A percentile compares a stretch with the other conserved stretches of the same genome.
These are phyloP conservation scores for Phytopythium mirpurense DNA, from an alignment of 352 stramenopile species.

Conservation along the genomic window DNA sequence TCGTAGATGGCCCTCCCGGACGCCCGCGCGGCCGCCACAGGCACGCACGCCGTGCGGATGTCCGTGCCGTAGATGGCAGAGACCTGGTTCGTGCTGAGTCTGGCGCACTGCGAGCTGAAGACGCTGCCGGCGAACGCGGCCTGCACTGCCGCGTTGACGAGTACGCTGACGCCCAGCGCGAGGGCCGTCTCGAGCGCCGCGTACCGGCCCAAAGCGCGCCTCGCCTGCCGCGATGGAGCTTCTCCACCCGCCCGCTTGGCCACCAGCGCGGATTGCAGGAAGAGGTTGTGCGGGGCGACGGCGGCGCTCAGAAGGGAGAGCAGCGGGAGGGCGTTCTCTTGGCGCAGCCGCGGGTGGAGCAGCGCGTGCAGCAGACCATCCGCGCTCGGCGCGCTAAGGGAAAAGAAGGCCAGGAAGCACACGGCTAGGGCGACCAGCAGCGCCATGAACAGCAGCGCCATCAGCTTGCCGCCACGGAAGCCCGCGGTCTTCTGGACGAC, in stretches of 20 bases:
- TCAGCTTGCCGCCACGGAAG: slow-evolving; percentile 3
- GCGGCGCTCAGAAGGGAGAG: slow-evolving; percentile 84
- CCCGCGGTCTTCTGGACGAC: slow-evolving; percentile 4
- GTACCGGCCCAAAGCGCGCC: slow-evolving; percentile 57
- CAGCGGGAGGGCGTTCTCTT: slow-evolving; percentile 52
- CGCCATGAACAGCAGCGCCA: slow-evolving; percentile 83
- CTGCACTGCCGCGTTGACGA: slow-evolving; percentile 90
- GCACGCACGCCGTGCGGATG: slow-evolving; percentile 67
- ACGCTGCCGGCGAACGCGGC: slow-evolving; percentile 88
- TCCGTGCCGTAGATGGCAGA: slow-evolving; percentile 40
- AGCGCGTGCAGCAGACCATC: slow-evolving; percentile 74
- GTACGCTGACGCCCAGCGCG: slow-evolving; percentile 84
- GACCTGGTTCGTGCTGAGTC: slow-evolving; percentile 42
- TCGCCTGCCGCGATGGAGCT: background rate
- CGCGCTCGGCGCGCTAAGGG: slow-evolving; percentile 48
- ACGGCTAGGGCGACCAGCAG: slow-evolving; percentile 87
- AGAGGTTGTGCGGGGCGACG: slow-evolving; percentile 96
- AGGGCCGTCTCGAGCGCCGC: slow-evolving; percentile 82
- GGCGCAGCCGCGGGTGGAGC: slow-evolving; percentile 45
- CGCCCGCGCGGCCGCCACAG: slow-evolving; percentile 33
- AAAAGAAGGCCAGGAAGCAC: slow-evolving; percentile 87
- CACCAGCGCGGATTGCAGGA: slow-evolving; percentile 90
- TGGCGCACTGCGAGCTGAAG: slow-evolving; percentile 59
- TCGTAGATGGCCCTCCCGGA: slow-evolving; percentile 63
- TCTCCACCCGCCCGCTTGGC: slow-evolving; percentile 30